These are phyloP conservation scores for Nematocida ausubeli DNA, from an alignment of 371 early-diverging fungal genomes.

Conservation along the genomic window DNA sequence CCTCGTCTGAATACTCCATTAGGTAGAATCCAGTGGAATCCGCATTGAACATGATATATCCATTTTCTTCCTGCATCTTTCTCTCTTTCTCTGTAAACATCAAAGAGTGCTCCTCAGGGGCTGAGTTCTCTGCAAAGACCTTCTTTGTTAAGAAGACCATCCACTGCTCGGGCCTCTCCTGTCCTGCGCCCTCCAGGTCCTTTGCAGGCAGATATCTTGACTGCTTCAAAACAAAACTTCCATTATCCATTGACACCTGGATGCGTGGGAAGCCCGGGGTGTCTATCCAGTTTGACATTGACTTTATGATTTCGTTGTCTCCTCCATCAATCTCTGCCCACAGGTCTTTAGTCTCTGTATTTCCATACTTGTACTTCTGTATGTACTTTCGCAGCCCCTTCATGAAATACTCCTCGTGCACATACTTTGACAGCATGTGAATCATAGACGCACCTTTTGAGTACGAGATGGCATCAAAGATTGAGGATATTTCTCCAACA, in stretches of 20 bases:
- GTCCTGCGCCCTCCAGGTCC: background rate
- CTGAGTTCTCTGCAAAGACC: background rate
- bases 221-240: slow-evolving; percentile 25
- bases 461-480: slow-evolving; percentile 76
- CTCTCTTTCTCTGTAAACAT: slow-evolving; percentile 20
- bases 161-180: slow-evolving; percentile 9
- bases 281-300: slow-evolving; percentile 82
- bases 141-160: slow-evolving; percentile 47
- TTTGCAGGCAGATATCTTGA: slow-evolving; percentile 40
- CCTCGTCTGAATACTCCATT: slow-evolving; percentile 70
- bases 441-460: slow-evolving; percentile 84
- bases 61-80: background rate
- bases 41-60: slow-evolving; percentile 71
- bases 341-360: slow-evolving; percentile 77
- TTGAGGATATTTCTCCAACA: slow-evolving; percentile 74
- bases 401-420: slow-evolving; percentile 71
- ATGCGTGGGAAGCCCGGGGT: slow-evolving; percentile 73
- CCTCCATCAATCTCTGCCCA: slow-evolving; percentile 76
- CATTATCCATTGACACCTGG: slow-evolving; percentile 63
- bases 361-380: slow-evolving; percentile 73
- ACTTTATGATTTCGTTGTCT: slow-evolving; percentile 72
- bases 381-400: slow-evolving; percentile 77
- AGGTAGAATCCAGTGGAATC: slow-evolving; percentile 72
- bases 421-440: slow-evolving; percentile 77
- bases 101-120: slow-evolving; percentile 4